Evolutionary conservation across 495 filamentous ascomycete species (phyloP).

Genomic region (Tetracladium setigerum): DNA sequence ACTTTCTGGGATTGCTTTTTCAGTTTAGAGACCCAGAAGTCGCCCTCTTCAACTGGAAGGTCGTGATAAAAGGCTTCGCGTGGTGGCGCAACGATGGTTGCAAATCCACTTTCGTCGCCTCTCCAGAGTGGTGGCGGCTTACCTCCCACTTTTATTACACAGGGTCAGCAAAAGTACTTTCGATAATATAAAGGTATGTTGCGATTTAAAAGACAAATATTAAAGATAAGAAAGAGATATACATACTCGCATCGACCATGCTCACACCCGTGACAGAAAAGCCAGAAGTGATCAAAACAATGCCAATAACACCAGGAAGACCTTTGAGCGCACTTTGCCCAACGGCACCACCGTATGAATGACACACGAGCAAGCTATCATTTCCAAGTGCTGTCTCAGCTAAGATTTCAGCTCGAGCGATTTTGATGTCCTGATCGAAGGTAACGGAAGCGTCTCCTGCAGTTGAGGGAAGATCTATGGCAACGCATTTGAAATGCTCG

Average conservation of each 20-base stretch:
- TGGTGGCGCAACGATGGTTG: conserved; percentile 16
- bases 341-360: conserved; percentile 42
- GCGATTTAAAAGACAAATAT: too few species aligned
- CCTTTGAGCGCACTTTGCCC: conserved; percentile 41
- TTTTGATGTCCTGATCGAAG: conserved; percentile 26
- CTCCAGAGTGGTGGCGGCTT: conserved; percentile 23
- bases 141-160: conserved; percentile 24
- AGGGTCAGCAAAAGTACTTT: background rate
- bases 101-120: conserved; percentile 21
- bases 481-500: conserved; percentile 29
- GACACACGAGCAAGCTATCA: conserved; percentile 37
- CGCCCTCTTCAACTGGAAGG: conserved; percentile 24
- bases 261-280: conserved; percentile 21
- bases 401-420: conserved; percentile 25
- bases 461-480: conserved; percentile 31
- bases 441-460: conserved; percentile 15
- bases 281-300: conserved; percentile 25
- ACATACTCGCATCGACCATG: background rate
- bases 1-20: conserved; percentile 19
- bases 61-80: conserved; percentile 29
- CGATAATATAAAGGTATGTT: too few species aligned
- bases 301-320: conserved; percentile 24
- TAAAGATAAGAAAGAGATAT: too few species aligned
- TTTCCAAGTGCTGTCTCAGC: conserved; percentile 27
- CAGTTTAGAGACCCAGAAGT: conserved; percentile 24